Evolutionary conservation across 2,329 filamentous ascomycete species (phyloP).

Genomic region (Claviceps quebecensis): DNA sequence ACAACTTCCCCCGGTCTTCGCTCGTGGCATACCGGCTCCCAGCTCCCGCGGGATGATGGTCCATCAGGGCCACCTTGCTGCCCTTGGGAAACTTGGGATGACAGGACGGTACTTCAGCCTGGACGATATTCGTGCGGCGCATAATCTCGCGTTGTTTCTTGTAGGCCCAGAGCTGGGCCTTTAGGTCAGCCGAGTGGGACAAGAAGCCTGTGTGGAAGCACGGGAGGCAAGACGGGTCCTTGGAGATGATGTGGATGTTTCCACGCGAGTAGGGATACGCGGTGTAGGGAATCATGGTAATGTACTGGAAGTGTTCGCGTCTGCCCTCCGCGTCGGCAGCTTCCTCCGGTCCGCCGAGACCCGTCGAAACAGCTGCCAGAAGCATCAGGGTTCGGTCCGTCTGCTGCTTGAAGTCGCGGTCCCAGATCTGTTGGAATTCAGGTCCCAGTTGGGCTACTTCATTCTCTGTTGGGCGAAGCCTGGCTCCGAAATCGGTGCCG

Average conservation of each 20-base stretch:
- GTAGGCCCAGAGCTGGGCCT: conserved; percentile 47
- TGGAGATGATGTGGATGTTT: conserved; percentile 41
- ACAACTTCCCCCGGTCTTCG: conserved; percentile 13
- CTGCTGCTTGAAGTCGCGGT: conserved; percentile 33
- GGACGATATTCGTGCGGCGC: conserved; percentile 38
- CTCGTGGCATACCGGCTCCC: conserved; percentile 9
- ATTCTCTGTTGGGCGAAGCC: conserved; percentile 38
- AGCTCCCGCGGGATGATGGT: conserved; percentile 9
- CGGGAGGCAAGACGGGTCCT: conserved; percentile 25
- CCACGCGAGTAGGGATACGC: conserved; percentile 49
- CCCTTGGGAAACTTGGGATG: conserved; percentile 29
- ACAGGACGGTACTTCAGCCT: conserved; percentile 25
- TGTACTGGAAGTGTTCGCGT: conserved; percentile 26
- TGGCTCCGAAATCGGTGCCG: conserved; percentile 38
- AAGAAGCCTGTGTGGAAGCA: conserved; percentile 43
- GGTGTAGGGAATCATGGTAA: conserved; percentile 37
- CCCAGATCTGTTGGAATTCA: conserved; percentile 38
- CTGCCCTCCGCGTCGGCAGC: conserved; percentile 1
- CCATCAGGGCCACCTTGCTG: conserved; percentile 23
- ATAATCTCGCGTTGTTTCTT: conserved; percentile 48
- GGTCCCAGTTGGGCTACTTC: conserved; percentile 39
- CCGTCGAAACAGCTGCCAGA: conserved; percentile 19
- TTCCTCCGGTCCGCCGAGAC: conserved; percentile 5
- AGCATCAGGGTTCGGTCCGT: conserved; percentile 35
- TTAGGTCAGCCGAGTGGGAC: conserved; percentile 35